These are phyloP conservation scores for Russula vinacea DNA, from an alignment of 768 basidiomycete genomes.

Conservation along the genomic window DNA sequence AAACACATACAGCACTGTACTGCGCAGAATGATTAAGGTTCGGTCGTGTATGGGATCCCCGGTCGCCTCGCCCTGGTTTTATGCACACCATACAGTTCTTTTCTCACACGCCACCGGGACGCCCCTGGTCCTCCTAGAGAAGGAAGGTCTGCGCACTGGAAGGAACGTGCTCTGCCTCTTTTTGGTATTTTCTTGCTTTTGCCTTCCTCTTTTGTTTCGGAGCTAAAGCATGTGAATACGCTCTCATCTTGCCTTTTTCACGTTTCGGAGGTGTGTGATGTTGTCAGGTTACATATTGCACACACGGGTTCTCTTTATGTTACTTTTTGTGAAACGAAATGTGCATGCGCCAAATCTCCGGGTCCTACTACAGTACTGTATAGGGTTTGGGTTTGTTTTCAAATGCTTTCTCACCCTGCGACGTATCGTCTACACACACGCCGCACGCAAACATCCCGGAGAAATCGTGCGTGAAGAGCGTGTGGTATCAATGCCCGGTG, in stretches of 20 bases:
- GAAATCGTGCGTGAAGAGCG: background rate
- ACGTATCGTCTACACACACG: too few species aligned
- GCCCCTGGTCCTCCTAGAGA: background rate
- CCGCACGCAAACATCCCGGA: background rate
- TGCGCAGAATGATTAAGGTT: slow-evolving; percentile 20
- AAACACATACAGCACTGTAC: background rate
- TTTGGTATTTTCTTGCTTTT: background rate
- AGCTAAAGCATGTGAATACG: background rate
- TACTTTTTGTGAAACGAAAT: background rate
- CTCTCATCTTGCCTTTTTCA: background rate
- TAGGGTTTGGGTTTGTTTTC: background rate
- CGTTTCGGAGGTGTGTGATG: background rate
- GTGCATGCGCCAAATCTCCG: background rate
- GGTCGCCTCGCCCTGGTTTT: background rate
- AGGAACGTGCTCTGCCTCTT: background rate
- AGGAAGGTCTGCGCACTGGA: background rate
- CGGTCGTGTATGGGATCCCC: slow-evolving; percentile 4
- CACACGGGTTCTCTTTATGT: background rate
- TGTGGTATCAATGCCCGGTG: background rate
- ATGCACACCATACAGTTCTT: background rate
- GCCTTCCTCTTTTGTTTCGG: slow-evolving; percentile 2
- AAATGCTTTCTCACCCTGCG: background rate
- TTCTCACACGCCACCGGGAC: background rate
- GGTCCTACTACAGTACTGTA: too few species aligned
- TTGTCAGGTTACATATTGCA: background rate